Evolutionary conservation across 2,329 filamentous ascomycete genomes (phyloP).

Genomic region (Xylaria sp.): DNA sequence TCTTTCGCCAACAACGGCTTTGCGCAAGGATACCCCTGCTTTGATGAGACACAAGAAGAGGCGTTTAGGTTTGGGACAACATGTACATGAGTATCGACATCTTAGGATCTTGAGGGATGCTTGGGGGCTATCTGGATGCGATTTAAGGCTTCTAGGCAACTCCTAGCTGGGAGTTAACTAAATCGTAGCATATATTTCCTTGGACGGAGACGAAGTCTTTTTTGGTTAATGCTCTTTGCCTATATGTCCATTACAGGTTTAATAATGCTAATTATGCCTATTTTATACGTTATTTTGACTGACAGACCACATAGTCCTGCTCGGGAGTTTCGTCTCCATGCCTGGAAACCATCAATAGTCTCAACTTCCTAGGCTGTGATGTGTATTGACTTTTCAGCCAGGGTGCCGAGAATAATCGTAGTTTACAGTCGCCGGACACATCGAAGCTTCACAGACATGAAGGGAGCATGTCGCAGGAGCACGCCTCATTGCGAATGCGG

Average conservation of each 20-base stretch:
- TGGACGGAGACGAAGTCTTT: neutral
- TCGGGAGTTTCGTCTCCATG: too few relatives aligned
- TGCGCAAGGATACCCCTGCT: slow-evolving; percentile 28
- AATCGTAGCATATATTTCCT: slow-evolving; percentile 3
- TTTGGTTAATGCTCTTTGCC: neutral
- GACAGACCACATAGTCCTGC: neutral
- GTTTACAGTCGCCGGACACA: too few relatives aligned
- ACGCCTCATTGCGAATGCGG: too few relatives aligned
- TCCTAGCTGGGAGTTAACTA: neutral
- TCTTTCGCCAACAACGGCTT: slow-evolving; percentile 5
- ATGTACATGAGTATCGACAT: slow-evolving; percentile 10
- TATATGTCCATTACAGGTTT: neutral
- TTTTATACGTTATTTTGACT: neutral
- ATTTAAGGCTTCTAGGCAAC: neutral
- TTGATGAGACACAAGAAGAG: slow-evolving; percentile 24
- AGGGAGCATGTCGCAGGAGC: too few relatives aligned
- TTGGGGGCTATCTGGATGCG: slow-evolving; percentile 20
- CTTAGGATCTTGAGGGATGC: neutral
- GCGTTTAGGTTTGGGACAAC: slow-evolving; percentile 22
- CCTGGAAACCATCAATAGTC: too few relatives aligned
- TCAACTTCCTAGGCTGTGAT: neutral
- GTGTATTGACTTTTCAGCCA: too few relatives aligned
- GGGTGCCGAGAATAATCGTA: too few relatives aligned
- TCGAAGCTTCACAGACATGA: too few relatives aligned
- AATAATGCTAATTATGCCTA: neutral